These are phyloP conservation scores for Leishmania braziliensis DNA, from an alignment of 208 protist species.

Conservation along the genomic window DNA sequence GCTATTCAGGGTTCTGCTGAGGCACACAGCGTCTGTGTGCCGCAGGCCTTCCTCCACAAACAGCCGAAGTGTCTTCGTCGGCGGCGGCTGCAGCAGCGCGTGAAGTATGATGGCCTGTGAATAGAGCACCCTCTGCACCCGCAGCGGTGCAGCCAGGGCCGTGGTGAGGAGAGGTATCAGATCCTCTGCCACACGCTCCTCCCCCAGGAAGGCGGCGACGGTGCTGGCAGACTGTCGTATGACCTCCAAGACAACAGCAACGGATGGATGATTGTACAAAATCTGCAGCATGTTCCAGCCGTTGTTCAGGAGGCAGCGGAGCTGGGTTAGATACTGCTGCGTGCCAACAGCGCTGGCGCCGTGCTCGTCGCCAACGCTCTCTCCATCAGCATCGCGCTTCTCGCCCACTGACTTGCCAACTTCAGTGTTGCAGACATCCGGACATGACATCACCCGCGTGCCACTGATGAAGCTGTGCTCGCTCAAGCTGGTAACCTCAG, in stretches of 20 bases:
- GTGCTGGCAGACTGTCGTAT: slow-evolving; percentile 33
- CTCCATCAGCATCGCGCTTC: not conserved
- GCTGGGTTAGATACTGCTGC: slow-evolving; percentile 39
- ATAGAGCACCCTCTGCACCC: slow-evolving; percentile 60
- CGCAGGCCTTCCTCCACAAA: slow-evolving; percentile 77
- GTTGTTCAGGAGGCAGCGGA: slow-evolving; percentile 44
- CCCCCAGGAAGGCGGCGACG: slow-evolving; percentile 71
- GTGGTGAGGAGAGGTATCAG: slow-evolving; percentile 80
- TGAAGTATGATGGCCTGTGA: slow-evolving; percentile 60
- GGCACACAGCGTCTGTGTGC: slow-evolving; percentile 36
- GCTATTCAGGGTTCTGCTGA: slow-evolving; percentile 50
- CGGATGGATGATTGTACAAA: slow-evolving; percentile 46
- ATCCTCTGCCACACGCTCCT: slow-evolving; percentile 55
- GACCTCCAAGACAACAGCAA: slow-evolving; percentile 41
- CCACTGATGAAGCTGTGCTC: not conserved
- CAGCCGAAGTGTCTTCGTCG: slow-evolving; percentile 56
- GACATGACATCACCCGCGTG: not conserved
- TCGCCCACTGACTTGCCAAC: not conserved
- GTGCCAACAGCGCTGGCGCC: slow-evolving; percentile 9
- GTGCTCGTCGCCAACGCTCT: not conserved
- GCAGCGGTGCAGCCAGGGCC: slow-evolving; percentile 38
- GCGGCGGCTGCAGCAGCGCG: slow-evolving; percentile 38
- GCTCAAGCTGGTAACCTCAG: not conserved
- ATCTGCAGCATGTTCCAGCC: slow-evolving; percentile 71
- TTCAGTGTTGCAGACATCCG: not conserved